Evolutionary conservation across 2,329 filamentous ascomycete species (phyloP), one percentile per base, ranked within the genome.

Genomic region (Hypoxylon sp.): DNA sequence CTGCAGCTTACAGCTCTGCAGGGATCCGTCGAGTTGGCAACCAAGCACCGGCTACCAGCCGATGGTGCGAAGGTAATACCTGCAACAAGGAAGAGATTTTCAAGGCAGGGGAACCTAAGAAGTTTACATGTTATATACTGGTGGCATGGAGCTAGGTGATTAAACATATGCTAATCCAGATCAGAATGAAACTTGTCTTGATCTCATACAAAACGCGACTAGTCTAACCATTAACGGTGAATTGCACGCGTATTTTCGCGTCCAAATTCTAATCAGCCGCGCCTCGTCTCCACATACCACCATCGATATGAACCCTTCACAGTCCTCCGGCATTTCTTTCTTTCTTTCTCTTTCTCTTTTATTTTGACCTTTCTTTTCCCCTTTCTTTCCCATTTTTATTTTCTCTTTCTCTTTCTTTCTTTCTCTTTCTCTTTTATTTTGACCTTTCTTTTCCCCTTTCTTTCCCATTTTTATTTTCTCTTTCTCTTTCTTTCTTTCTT

Each of bases 321-420:
- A 14, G 6, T 12, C 28, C 9, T 30, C 4, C 11, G 36, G 22
- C 20, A 1, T 68, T 68, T 65, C 65, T 65, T 65, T 68, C 54
- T 62, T 67, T 64, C 64, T 64, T 65, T 65, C 61, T 67, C 61
- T 68, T 65, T 68, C 57, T 68, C 65, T 65, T 68, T 65, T 65
- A 45, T 56, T 62, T 65, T 68, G 58, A 65, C 40, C 65, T 62
- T 68, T 65, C 58, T 68, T 65, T 65, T 60, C 40, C 54, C 61
- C 45, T 65, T 62, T 68, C 61, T 68, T 65, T 62, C 38, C 50
- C 45, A 18, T 55, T 59, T 67, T 61, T 61, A 59, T 67, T 67
- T 67, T 59, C 65, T 65, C 57, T 67, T 64, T 67, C 56, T 64
- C 55, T 63, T 63, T 66, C n/a, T n/a, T n/a, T n/a, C 64, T 67